Conservation (phyloP, 208 protist species). For the Acanthamoeba healyi region DNA sequence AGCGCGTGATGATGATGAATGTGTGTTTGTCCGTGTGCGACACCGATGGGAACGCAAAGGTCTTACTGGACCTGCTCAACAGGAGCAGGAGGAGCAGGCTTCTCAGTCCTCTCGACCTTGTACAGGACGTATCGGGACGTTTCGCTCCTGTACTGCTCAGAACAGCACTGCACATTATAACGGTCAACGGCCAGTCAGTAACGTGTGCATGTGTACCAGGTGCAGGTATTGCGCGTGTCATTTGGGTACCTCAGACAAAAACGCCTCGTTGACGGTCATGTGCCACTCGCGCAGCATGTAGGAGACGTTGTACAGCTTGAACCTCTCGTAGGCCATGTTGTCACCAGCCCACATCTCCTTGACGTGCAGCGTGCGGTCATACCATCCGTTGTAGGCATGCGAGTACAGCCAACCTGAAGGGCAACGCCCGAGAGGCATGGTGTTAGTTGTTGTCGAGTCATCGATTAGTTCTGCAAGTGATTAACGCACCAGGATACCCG, state of each 20-base stretch:
- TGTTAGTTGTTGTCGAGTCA: not conserved
- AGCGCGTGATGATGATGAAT: not conserved
- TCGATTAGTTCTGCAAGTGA: not conserved
- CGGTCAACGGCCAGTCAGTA: too few relatives aligned
- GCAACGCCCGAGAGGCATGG: not conserved
- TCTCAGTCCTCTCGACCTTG: conserved; percentile 16
- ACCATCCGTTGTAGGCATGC: conserved; percentile 64
- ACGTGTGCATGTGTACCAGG: not conserved
- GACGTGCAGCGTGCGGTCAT: conserved; percentile 42
- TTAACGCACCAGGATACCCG: not conserved
- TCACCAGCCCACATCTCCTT: conserved; percentile 59
- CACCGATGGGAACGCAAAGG: too few relatives aligned
- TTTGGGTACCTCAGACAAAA: not conserved
- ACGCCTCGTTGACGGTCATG: conserved; percentile 55
- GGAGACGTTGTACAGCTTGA: conserved; percentile 34
- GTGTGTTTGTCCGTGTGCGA: not conserved
- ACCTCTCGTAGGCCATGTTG: not conserved
- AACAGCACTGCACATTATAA: not conserved
- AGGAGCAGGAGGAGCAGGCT: not conserved
- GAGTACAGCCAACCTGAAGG: conserved; percentile 50
- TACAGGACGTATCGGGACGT: not conserved
- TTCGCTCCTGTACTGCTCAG: conserved; percentile 17
- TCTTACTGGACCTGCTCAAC: too few relatives aligned
- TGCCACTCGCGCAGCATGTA: conserved; percentile 64
- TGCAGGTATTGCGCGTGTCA: not conserved